Evolutionary conservation across 176 grass and related monocot genomes (phyloP).

Genomic region (Triticum monococcum): DNA sequence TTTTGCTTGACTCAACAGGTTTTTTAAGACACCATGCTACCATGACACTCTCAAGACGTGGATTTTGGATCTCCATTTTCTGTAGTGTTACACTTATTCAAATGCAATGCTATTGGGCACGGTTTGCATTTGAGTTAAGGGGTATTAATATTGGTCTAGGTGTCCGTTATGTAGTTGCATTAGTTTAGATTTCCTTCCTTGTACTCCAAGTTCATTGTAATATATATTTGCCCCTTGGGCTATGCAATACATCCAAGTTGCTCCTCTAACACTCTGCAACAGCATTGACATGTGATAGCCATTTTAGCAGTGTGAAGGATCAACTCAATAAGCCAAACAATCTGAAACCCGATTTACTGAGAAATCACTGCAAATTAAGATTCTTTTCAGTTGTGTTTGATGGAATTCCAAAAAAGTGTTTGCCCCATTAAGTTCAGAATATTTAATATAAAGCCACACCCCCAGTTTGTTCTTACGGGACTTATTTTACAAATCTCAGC

Average conservation of each 20-base stretch:
- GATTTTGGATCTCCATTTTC: too few species aligned
- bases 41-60: too few species aligned
- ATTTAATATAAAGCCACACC: neutral
- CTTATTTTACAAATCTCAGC: neutral
- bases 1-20: too few species aligned
- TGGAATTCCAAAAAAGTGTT: conserved; percentile 6
- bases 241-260: neutral
- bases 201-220: neutral
- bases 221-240: neutral
- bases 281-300: neutral
- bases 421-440: neutral
- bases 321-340: neutral
- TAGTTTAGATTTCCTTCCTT: neutral
- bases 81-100: too few species aligned
- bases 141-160: too few species aligned
- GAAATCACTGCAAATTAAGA: neutral
- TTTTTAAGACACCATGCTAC: too few species aligned
- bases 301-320: conserved; percentile 21
- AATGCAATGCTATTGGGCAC: too few species aligned
- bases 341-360: neutral
- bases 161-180: neutral
- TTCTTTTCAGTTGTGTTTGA: neutral
- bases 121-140: too few species aligned
- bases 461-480: neutral
- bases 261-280: neutral